These are phyloP conservation scores for Knufia petricola DNA, from an alignment of 2,329 filamentous ascomycete genomes.

Conservation along the genomic window DNA sequence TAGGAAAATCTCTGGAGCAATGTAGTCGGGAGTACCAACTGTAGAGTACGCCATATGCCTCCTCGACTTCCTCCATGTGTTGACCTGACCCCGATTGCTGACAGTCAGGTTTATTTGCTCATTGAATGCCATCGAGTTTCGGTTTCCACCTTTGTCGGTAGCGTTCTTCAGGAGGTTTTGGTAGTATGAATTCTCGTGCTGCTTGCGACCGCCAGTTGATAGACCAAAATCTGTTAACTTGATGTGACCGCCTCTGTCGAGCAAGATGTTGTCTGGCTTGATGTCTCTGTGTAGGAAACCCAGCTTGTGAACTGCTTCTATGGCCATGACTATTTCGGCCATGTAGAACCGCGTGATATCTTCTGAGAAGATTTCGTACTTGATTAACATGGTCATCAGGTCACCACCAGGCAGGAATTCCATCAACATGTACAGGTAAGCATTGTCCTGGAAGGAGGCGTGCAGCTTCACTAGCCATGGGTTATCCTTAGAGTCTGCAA, in stretches of 20 bases:
- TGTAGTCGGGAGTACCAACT: conserved; percentile 96
- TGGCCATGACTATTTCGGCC: conserved; percentile 95
- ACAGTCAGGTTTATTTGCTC: conserved; percentile 98
- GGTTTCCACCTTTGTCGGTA: conserved; percentile 60
- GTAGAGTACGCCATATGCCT: conserved; percentile 96
- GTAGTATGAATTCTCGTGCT: conserved; percentile 97
- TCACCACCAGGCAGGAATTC: conserved; percentile 97
- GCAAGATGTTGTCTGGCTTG: conserved; percentile 96
- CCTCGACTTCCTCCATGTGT: conserved; percentile 95
- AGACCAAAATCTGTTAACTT: conserved; percentile 97
- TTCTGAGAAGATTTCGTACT: conserved; percentile 98
- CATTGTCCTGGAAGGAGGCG: conserved; percentile 93
- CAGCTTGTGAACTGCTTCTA: conserved; percentile 94
- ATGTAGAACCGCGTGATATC: conserved; percentile 99
- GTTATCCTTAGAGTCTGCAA: conserved; percentile 92
- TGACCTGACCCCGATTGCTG: conserved; percentile 94
- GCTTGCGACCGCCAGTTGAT: conserved; percentile 94
- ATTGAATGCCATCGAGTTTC: conserved; percentile 79
- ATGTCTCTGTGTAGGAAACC: conserved; percentile 99
- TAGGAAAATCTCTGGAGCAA: conserved; percentile 95
- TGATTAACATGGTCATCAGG: conserved; percentile 99
- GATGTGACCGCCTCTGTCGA: conserved; percentile 91
- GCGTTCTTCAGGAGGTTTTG: conserved; percentile 82
- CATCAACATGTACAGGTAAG: conserved; percentile 98
- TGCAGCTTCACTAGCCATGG: conserved; percentile 98